These are phyloP conservation scores for Cordyceps cateniannulata DNA, from an alignment of 2,329 filamentous ascomycete genomes.

Conservation along the genomic window DNA sequence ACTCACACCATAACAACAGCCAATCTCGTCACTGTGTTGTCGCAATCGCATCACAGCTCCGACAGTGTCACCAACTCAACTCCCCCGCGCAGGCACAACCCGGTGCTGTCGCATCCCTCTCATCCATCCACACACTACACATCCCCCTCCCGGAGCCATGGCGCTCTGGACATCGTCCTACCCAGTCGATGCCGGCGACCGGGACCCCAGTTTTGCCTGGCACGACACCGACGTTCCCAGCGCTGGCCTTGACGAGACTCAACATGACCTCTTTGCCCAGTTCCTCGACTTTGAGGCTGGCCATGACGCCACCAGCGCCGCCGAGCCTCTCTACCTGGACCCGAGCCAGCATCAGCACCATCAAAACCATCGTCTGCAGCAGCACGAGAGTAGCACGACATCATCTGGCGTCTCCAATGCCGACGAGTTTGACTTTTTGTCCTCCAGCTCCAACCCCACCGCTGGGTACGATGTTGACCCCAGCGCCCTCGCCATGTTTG, in stretches of 20 bases:
- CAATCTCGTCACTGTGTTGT: neutral
- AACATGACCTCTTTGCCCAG: conserved; percentile 30
- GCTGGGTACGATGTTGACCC: conserved; percentile 27
- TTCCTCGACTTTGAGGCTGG: conserved; percentile 31
- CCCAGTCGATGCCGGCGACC: conserved; percentile 27
- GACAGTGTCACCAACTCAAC: neutral
- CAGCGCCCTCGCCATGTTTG: conserved; percentile 20
- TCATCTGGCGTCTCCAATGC: conserved; percentile 30
- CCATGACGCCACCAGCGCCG: conserved; percentile 18
- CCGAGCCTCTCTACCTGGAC: conserved; percentile 24
- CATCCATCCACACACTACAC: neutral
- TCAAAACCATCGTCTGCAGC: neutral
- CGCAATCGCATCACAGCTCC: neutral
- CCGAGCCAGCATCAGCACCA: conserved; percentile 1
- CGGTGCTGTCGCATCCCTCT: neutral
- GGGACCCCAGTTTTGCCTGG: conserved; percentile 30
- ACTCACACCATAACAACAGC: neutral
- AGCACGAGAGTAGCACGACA: conserved; percentile 23
- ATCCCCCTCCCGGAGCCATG: conserved; percentile 19
- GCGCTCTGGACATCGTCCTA: conserved; percentile 31
- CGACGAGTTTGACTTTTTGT: conserved; percentile 32
- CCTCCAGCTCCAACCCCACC: conserved; percentile 25
- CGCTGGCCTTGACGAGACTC: conserved; percentile 20
- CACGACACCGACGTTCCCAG: conserved; percentile 25
- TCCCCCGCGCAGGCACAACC: neutral